phyloP scores from a whole-genome alignment of 306 rosid genomes.

The Rubus parviflorus region DNA sequence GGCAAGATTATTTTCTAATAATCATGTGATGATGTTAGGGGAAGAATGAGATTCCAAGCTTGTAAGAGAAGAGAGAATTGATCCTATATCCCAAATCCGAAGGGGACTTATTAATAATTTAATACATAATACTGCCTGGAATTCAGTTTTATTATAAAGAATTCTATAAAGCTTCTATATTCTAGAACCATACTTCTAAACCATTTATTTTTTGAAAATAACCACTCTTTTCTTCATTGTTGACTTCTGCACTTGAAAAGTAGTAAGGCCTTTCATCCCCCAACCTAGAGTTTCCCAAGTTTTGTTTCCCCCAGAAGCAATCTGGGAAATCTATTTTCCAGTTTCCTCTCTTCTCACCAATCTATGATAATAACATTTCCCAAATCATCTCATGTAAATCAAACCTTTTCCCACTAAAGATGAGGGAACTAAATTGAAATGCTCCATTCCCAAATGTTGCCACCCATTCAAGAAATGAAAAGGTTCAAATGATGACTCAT shows the following conservation, averaged over 20 bases:
- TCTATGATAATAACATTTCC: not conserved
- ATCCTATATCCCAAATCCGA: constrained; percentile 34
- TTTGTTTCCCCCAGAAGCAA: too few relatives aligned
- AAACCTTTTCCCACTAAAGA: not conserved
- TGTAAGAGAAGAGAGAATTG: constrained; percentile 41
- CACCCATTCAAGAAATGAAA: not conserved
- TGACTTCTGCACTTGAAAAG: not conserved
- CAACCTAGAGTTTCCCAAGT: too few relatives aligned
- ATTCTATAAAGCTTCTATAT: constrained; percentile 27
- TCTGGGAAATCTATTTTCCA: not conserved
- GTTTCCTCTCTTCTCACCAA: too few relatives aligned
- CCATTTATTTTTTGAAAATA: not conserved
- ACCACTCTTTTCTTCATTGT: not conserved
- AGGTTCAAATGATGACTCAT: not conserved
- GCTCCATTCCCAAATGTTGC: not conserved
- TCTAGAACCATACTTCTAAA: constrained; percentile 3
- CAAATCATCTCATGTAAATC: not conserved
- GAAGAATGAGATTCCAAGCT: constrained; percentile 53
- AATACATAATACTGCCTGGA: constrained; percentile 8
- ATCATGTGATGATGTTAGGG: constrained; percentile 28
- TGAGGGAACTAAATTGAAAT: not conserved
- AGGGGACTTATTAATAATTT: not conserved
- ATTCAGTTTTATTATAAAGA: constrained; percentile 26
- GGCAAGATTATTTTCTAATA: constrained; percentile 18
- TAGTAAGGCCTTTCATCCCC: not conserved